A percentile compares a stretch with the other conserved stretches of the same genome.
phyloP scores from a whole-genome alignment of 495 filamentous ascomycete genomes.

The Lasiosphaeriaceae sp. region DNA sequence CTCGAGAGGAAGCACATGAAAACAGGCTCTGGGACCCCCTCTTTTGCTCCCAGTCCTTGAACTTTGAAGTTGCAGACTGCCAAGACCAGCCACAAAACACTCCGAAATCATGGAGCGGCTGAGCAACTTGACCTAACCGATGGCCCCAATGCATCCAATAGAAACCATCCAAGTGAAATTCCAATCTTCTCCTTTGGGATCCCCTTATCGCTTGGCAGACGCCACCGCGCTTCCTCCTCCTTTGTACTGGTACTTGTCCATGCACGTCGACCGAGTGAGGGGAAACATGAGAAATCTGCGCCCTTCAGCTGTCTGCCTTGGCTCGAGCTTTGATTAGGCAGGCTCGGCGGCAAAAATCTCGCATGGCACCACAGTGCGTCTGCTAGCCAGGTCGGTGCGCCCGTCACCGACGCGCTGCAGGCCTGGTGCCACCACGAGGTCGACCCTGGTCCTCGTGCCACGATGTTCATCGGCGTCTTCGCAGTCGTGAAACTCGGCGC shows the following conservation, averaged over 20 bases:
- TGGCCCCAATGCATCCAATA: too few species aligned
- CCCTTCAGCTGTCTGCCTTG: too few species aligned
- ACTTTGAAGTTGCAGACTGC: too few species aligned
- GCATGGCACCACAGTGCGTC: neutral
- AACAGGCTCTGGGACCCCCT: too few species aligned
- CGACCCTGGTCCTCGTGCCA: neutral
- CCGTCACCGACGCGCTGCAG: neutral
- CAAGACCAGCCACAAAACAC: too few species aligned
- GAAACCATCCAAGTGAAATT: too few species aligned
- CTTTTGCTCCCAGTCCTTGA: too few species aligned
- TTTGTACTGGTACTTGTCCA: neutral
- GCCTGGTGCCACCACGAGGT: neutral
- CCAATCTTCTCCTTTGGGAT: neutral
- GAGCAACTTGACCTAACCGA: too few species aligned
- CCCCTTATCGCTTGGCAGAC: neutral
- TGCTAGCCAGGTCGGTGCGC: neutral
- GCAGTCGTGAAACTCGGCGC: neutral
- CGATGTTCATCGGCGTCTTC: slow-evolving; percentile 1
- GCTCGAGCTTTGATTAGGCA: neutral
- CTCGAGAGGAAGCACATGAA: too few species aligned
- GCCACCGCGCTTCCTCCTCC: neutral
- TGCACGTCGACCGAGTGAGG: too few species aligned
- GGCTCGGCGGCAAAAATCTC: slow-evolving; percentile 1
- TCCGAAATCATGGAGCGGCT: too few species aligned
- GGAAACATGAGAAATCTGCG: too few species aligned